Base-by-base conservation (phyloP, 768 basidiomycete species). In the Infundibulicybe gibba region DNA sequence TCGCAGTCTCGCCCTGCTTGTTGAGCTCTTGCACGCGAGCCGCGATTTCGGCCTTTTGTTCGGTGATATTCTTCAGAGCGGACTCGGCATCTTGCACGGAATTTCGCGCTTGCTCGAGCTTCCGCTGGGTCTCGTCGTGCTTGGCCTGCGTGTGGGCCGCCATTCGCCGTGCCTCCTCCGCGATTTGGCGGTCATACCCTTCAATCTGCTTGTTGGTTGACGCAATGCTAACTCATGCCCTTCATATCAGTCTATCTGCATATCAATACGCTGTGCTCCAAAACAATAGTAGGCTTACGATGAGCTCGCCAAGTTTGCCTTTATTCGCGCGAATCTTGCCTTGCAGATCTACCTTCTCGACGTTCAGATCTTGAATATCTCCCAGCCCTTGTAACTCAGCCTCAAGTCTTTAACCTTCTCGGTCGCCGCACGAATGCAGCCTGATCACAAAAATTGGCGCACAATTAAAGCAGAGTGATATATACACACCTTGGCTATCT, bases 91-190 rank as follows among this genome's bases (percentile, higher is more conserved):
- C 59, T 1, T 51, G 46, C 14, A 80, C 64, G 3, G 58, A 63
- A 5, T 65, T 61, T 41, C 70, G 74, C 14, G 77, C 76, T 10
- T 60, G 60, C 0, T 76, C 67, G 11, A 90, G 68, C 56, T 77
- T 73, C 16, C 65, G 63, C 39, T 78, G 73, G 3, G 71, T 71
- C 52, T 80, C 76, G 30, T 87, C 79, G 14, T 79, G 81, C 56
- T 82, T 83, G 11, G 68, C 77, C 53, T 86, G 80, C 2, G 79
- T 79, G 50, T 81, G 73, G 5, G 67, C 66, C 49, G 70, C 81
- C 65, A 79, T 71, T 35, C 75, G 79, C 25, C 61, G 65, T 5
- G 72, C 69, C 60, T 87, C 85, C 30, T 68, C 69, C 5, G 54
- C 63, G 40, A 92, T 82, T 43, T 77, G 69, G 14, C 61, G 53